phyloP scores from a whole-genome alignment of 2,329 filamentous ascomycete species.

The Diplodia corticola region DNA sequence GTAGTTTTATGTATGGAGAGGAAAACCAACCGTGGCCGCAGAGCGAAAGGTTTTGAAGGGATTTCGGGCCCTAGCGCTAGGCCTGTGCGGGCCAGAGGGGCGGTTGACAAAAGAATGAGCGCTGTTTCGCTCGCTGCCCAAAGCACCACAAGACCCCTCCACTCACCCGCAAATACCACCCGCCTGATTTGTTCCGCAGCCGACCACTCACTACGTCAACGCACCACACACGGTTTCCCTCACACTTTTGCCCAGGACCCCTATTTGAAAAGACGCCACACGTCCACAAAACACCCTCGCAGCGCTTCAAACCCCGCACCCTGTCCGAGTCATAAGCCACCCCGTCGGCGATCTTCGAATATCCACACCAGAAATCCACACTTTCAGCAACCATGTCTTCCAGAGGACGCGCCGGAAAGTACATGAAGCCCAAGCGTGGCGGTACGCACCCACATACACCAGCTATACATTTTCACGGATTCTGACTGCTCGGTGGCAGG shows the following conservation, averaged over 20 bases:
- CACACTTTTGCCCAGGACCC: neutral
- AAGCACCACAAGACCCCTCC: conserved; percentile 1
- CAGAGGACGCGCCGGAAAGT: conserved; percentile 86
- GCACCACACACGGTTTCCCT: neutral
- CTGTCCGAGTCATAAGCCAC: conserved; percentile 6
- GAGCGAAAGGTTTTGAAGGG: conserved; percentile 42
- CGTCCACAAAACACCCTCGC: neutral
- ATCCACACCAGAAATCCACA: conserved; percentile 11
- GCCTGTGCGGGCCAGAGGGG: neutral
- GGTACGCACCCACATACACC: conserved; percentile 55
- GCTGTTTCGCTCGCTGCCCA: conserved; percentile 22
- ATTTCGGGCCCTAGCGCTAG: conserved; percentile 22
- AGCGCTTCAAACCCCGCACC: conserved; percentile 15
- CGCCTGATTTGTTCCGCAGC: neutral
- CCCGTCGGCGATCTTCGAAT: neutral
- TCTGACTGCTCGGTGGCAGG: conserved; percentile 53
- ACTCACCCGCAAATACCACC: conserved; percentile 12
- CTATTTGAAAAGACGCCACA: neutral
- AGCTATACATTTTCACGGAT: neutral
- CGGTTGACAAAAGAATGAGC: conserved; percentile 22
- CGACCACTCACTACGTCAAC: neutral
- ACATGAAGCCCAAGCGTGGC: conserved; percentile 88
- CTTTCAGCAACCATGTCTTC: conserved; percentile 47
- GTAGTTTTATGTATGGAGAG: conserved; percentile 42
- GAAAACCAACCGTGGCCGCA: conserved; percentile 32